Base-by-base conservation (phyloP, 345 rosid genomes). In the Linum lewisii region DNA sequence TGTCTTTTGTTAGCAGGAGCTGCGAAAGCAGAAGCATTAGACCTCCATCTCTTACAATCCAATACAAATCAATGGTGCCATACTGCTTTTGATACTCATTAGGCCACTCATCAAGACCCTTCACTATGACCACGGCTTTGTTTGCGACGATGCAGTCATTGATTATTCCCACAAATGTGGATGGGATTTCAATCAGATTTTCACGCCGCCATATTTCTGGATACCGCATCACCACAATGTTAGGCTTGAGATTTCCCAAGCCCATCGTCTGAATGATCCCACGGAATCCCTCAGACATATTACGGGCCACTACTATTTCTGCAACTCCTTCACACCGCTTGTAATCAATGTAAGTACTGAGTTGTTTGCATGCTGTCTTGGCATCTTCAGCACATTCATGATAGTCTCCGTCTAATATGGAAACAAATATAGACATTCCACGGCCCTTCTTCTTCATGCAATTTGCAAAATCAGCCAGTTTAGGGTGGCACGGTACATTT, bases 61-160 rank as follows among this genome's bases (percentile, higher is more conserved):
- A 94, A 79, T 94, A 94, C 74, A 94, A 72, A 73, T 94, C 99
- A 50, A 94, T 90, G 6, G 96, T 94, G 34, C 99, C 99, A 22
- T 82, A 90, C 75, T 94, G 99, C 77, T 75, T 81, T 60, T 94
- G 99, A 69, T 94, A 94, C 82, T 84, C 95, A 34, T 94, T 94
- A 5, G 99, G 99, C 99, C 99, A 90, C 63, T 94, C 99, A 59
- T 94, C 99, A 34, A 94, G 90, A 64, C 99, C 99, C 82, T 94
- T 94, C 65, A 94, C 84, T 37, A 94, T 94, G 58, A 94, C 99
- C 37, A 94, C 99, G 1, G 97, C 97, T 78, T 94, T 94, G 83
- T 94, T 87, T 32, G 99, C 99, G 32, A 89, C 95, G 2, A 91
- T 82, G 76, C 96, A 91, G 74, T 91, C 98, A 45, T 84, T 91